Percentiles rank a stretch among this genome's conserved stretches.
These are phyloP conservation scores for Solanum hybrid DNA, from an alignment of 305 asterid species.

Conservation along the genomic window DNA sequence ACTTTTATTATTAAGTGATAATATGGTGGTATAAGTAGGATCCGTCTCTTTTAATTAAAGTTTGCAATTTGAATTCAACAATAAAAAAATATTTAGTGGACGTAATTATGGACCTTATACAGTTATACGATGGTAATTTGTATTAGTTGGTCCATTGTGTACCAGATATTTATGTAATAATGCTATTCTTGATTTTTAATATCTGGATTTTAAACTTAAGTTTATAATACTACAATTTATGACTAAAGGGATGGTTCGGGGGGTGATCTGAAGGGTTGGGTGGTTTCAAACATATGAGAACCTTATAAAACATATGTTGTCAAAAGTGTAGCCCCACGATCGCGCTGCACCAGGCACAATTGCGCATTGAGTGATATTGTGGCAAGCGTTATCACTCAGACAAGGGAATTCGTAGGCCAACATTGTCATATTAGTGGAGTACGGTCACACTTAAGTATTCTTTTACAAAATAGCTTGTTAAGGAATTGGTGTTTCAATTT, in stretches of 20 bases:
- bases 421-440: neutral
- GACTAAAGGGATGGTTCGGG: neutral
- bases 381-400: neutral
- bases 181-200: neutral
- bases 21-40: neutral
- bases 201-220: neutral
- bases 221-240: neutral
- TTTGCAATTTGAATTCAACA: neutral
- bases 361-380: neutral
- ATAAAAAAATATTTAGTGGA: neutral
- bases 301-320: neutral
- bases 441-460: neutral
- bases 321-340: neutral
- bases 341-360: neutral
- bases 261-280: neutral
- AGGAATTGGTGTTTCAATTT: neutral
- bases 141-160: neutral
- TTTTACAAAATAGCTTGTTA: neutral
- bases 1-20: neutral
- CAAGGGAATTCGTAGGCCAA: neutral
- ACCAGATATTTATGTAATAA: neutral
- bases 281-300: neutral
- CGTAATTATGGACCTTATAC: neutral
- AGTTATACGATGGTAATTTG: neutral
- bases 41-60: neutral